Evolutionary conservation across 371 early-diverging fungal genomes (phyloP), one percentile per base, ranked within the genome.

Genomic region (Mortierella sp.): DNA sequence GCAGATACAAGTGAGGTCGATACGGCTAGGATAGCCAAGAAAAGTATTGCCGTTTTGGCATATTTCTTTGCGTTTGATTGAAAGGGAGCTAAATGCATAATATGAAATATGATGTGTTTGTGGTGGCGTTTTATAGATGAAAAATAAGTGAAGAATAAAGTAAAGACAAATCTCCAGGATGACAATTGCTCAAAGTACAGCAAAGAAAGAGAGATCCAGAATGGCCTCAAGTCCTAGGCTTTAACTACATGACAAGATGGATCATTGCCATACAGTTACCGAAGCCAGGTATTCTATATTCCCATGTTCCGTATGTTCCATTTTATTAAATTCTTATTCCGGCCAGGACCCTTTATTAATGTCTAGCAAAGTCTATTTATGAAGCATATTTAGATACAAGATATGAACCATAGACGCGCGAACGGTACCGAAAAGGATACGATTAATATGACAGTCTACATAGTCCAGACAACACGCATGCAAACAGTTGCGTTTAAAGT

Each of bases 271-370:
- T n/a, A n/a, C n/a, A n/a, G n/a, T n/a, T n/a, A n/a, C n/a, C n/a
- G n/a, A 19, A 0, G 17, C 19, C 19, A 43, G 13, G 13, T 37
- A 57, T 57, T 57, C 57, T 57, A 17, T 28, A 34, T 57, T 57
- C 57, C 34, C n/a, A 34, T 57, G 57, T 13, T 15, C 15, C 2
- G 15, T 43, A 5, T 43, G 13, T 19, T 19, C 19, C 5, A 17
- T 43, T 43, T 43, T 17, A 43, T 17, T 17, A 43, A 1, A 57
- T 57, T 34, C 57, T 31, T 19, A n/a, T 57, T 57, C 32, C 1
- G 5, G 17, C 57, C 19, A 57, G 57, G 34, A 57, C 57, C 57
- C 57, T 57, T 57, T 57, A 34, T 32, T 57, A 3, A 10, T 17
- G 12, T 43, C 19, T 43, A 43, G n/a, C n/a, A n/a, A n/a, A n/a